phyloP scores from a whole-genome alignment of 192 early-diverging fungal species.

The Entomortierella beljakovae region DNA sequence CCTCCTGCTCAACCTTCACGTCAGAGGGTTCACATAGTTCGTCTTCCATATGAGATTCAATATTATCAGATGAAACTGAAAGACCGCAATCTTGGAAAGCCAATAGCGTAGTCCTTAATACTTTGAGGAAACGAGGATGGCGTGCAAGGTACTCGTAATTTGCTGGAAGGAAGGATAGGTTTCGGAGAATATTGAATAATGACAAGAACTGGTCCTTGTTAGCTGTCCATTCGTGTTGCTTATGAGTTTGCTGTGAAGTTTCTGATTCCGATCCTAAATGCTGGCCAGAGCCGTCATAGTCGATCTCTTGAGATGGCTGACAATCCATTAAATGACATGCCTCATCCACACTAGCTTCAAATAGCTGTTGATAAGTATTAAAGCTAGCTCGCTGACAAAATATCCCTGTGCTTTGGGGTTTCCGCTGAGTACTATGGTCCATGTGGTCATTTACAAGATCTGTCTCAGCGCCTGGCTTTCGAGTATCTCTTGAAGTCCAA shows the following conservation, averaged over 20 bases:
- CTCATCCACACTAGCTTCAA: constrained; percentile 67
- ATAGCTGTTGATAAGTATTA: constrained; percentile 60
- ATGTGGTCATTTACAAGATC: background rate
- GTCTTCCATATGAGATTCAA: background rate
- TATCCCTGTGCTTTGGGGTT: constrained; percentile 13
- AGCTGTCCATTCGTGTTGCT: constrained; percentile 30
- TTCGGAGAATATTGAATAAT: constrained; percentile 63
- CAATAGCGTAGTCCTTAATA: constrained; percentile 49
- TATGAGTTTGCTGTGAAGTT: background rate
- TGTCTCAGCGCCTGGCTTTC: background rate
- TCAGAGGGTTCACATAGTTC: background rate
- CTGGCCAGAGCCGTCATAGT: constrained; percentile 5
- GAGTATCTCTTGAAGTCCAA: constrained; percentile 18
- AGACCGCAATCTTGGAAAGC: constrained; percentile 29
- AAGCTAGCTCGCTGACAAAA: constrained; percentile 28
- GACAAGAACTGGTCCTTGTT: constrained; percentile 65
- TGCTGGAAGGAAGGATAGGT: constrained; percentile 64
- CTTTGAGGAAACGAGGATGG: constrained; percentile 57
- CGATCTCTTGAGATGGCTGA: constrained; percentile 26
- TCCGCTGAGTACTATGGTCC: background rate
- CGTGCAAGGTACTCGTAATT: constrained; percentile 62
- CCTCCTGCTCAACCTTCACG: background rate
- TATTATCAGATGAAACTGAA: background rate
- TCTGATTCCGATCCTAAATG: background rate
- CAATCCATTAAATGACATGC: constrained; percentile 47